A percentile compares a stretch with the other conserved stretches of the same genome.
phyloP scores from a whole-genome alignment of 2,329 filamentous ascomycete genomes.

The Alternaria postmessia region DNA sequence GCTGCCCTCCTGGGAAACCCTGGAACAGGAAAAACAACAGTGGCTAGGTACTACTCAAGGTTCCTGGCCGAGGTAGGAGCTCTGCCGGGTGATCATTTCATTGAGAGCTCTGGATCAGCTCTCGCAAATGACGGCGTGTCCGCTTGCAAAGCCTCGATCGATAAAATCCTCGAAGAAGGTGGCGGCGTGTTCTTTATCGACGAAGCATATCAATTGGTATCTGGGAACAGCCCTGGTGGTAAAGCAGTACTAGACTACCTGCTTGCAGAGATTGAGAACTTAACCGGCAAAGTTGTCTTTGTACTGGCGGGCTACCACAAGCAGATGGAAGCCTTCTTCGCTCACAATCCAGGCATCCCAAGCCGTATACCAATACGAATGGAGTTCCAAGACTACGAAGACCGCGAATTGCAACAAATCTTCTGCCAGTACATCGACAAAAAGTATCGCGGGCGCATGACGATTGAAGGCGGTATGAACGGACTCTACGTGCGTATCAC shows the following conservation, averaged over 20 bases:
- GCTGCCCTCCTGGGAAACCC: slow-evolving; percentile 74
- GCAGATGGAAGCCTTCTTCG: slow-evolving; percentile 79
- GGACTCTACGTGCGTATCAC: slow-evolving; percentile 73
- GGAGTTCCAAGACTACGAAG: slow-evolving; percentile 73
- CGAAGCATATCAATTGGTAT: slow-evolving; percentile 77
- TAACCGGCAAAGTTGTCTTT: slow-evolving; percentile 73
- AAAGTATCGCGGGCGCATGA: slow-evolving; percentile 28
- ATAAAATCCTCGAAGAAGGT: slow-evolving; percentile 63
- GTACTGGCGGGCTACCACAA: slow-evolving; percentile 76
- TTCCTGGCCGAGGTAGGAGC: slow-evolving; percentile 70
- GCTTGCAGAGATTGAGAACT: slow-evolving; percentile 76
- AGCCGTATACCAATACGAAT: slow-evolving; percentile 73
- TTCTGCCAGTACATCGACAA: slow-evolving; percentile 63
- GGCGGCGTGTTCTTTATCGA: slow-evolving; percentile 81
- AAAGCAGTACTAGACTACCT: slow-evolving; percentile 73
- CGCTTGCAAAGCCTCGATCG: slow-evolving; percentile 65
- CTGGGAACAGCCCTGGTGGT: slow-evolving; percentile 65
- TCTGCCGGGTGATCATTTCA: slow-evolving; percentile 66
- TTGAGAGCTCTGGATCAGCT: slow-evolving; percentile 73
- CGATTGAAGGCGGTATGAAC: slow-evolving; percentile 62
- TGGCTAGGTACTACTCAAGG: slow-evolving; percentile 73
- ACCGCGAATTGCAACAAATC: slow-evolving; percentile 70
- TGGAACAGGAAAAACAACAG: slow-evolving; percentile 80
- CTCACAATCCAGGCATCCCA: slow-evolving; percentile 74
- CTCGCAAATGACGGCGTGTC: slow-evolving; percentile 69